phyloP scores from a whole-genome alignment of 108 stramenopile genomes.

The Seminavis robusta region DNA sequence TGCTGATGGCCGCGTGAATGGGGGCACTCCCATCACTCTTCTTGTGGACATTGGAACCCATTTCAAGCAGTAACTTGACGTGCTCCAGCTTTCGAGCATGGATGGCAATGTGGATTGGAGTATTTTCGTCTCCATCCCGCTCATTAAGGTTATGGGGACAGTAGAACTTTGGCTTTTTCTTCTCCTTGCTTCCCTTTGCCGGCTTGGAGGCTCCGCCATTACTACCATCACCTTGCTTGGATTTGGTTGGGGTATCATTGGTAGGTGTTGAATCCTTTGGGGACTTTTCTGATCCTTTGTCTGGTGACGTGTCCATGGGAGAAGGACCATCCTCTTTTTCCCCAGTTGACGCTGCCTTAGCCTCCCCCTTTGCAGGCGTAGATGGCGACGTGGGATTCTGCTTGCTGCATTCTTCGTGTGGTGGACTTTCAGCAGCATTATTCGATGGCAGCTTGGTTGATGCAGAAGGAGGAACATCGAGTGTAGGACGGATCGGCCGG shows the following conservation, averaged over 20 bases:
- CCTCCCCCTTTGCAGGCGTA: neutral
- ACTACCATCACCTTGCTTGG: neutral
- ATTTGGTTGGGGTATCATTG: neutral
- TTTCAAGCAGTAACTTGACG: slow-evolving; percentile 69
- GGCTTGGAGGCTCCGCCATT: neutral
- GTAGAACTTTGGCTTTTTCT: slow-evolving; percentile 37
- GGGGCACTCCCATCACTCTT: slow-evolving; percentile 85
- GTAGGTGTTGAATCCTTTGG: neutral
- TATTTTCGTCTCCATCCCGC: slow-evolving; percentile 86
- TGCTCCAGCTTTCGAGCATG: slow-evolving; percentile 78
- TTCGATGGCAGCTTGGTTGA: neutral
- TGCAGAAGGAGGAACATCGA: neutral
- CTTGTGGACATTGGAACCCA: slow-evolving; percentile 59
- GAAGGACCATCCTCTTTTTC: neutral
- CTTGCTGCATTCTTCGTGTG: no score
- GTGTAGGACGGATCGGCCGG: slow-evolving; percentile 12
- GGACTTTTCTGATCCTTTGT: neutral
- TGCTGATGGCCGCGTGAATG: slow-evolving; percentile 77
- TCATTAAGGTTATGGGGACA: slow-evolving; percentile 84
- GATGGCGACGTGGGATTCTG: no score
- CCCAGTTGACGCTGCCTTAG: slow-evolving; percentile 3
- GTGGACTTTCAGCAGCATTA: slow-evolving; percentile 5
- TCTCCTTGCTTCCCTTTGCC: slow-evolving; percentile 3
- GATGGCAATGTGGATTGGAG: slow-evolving; percentile 86
- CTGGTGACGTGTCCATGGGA: slow-evolving; percentile 6